Base-by-base conservation (phyloP, 306 rosid genomes). In the Purshia tridentata region DNA sequence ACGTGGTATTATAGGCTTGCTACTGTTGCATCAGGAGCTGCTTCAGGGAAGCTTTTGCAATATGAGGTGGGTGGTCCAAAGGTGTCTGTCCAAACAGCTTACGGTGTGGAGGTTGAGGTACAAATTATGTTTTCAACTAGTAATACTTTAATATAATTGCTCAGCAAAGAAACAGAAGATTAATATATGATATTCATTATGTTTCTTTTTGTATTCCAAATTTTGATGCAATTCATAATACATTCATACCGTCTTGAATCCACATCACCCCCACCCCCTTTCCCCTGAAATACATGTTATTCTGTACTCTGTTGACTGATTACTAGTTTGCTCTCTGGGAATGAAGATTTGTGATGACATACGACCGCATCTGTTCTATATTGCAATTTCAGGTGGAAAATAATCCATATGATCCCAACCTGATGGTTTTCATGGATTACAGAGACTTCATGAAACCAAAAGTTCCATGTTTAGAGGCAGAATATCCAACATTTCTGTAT, bases 1-100 rank as follows among this genome's bases (percentile, higher is more conserved):
- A 86, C 83, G 39, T 66, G 77, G 89, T 84, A 80, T 84, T 86
- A 83, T 84, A 94, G 99, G 96, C 97, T 94, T 77, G 99, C 84
- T 86, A 88, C 93, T 85, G 99, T 94, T 87, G 99, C 99, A 82
- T 91, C 97, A 73, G 99, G 99, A 80, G 99, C 99, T 73, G 99
- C 99, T 80, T 91, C 99, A 10, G 99, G 99, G 82, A 94, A 89
- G 81, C 87, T 94, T 45, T 84, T 94, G 88, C 91, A 91, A 74
- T 94, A 94, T 81, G 99, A 94, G 84, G 99, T 94, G 58, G 99
- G 98, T 73, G 98, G 99, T 70, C 99, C 97, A 62, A 94, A 94
- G 82, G 99, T 94, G 75, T 89, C 89, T 56, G 99, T 94, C 72
- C 99, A 94, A 84, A 94, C 97, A 56, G 99, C 97, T 73, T 94